A percentile compares a stretch with the other conserved stretches of the same genome.
Conservation (phyloP, 345 rosid species). For the Melastoma malabathricum region DNA sequence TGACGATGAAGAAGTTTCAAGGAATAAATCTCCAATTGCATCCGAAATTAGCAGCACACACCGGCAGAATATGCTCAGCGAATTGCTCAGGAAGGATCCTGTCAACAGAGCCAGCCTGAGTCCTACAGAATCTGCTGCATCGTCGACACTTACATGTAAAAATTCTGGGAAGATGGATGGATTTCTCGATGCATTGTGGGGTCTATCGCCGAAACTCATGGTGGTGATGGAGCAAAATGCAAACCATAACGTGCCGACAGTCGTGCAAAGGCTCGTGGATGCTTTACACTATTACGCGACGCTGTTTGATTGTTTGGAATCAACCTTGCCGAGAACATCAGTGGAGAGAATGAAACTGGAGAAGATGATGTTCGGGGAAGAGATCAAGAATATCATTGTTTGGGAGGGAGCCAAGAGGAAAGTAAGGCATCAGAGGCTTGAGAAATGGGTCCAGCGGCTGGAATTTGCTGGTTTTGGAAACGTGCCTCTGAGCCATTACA, state of each 20-base stretch:
- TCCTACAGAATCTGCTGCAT: constrained; percentile 48
- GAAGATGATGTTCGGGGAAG: constrained; percentile 84
- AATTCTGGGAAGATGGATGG: constrained; percentile 37
- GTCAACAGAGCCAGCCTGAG: constrained; percentile 45
- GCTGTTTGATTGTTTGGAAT: constrained; percentile 78
- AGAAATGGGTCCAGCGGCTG: constrained; percentile 75
- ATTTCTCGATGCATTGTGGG: constrained; percentile 46
- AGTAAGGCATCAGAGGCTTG: constrained; percentile 80
- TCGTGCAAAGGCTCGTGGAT: constrained; percentile 73
- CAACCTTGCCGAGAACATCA: constrained; percentile 55
- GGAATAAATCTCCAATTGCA: constrained; percentile 25
- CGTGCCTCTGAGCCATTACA: constrained; percentile 52
- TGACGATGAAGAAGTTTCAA: constrained; percentile 29
- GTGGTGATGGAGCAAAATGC: constrained; percentile 77
- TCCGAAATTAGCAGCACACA: constrained; percentile 27
- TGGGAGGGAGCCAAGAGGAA: constrained; percentile 74
- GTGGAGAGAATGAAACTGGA: constrained; percentile 66
- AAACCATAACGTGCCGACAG: constrained; percentile 50
- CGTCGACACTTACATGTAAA: constrained; percentile 32
- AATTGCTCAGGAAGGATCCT: constrained; percentile 49
- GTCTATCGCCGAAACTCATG: constrained; percentile 72
- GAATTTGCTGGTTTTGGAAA: constrained; percentile 62
- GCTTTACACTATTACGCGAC: constrained; percentile 79
- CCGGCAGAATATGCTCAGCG: constrained; percentile 37
- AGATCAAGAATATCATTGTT: constrained; percentile 74